A percentile compares a stretch with the other conserved stretches of the same genome.
phyloP scores from a whole-genome alignment of 1,284 basidiomycete species.

The Cryptococcus floricola region DNA sequence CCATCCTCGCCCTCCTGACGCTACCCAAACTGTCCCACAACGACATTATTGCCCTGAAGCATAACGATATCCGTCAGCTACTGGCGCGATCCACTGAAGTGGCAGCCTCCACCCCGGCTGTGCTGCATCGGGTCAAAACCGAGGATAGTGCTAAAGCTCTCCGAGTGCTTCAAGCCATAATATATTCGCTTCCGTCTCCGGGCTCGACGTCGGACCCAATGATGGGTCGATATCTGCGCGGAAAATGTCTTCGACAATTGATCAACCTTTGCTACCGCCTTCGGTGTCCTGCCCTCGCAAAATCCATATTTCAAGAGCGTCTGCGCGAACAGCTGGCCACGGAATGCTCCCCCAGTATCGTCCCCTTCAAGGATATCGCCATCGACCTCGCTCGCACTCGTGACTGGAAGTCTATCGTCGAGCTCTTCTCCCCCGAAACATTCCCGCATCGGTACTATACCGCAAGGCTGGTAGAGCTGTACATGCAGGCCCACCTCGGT shows the following conservation, averaged over 20 bases:
- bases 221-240: slow-evolving; percentile 9
- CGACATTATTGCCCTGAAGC: slow-evolving; percentile 42
- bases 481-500: slow-evolving; percentile 29
- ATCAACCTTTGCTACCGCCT: slow-evolving; percentile 9
- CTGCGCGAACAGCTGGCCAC: slow-evolving; percentile 7
- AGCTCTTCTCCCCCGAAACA: slow-evolving; percentile 16
- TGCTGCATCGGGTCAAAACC: slow-evolving; percentile 3
- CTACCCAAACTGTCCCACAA: slow-evolving; percentile 19
- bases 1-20: slow-evolving; percentile 15
- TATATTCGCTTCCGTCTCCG: slow-evolving; percentile 7
- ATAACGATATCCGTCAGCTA: slow-evolving; percentile 6
- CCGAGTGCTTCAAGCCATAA: slow-evolving; percentile 10
- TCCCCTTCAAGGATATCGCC: slow-evolving; percentile 15
- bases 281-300: slow-evolving; percentile 6
- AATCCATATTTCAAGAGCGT: slow-evolving; percentile 14
- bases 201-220: slow-evolving; percentile 1
- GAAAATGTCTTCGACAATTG: slow-evolving; percentile 7
- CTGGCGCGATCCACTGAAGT: slow-evolving; percentile 3
- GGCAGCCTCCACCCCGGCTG: neutral
- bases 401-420: slow-evolving; percentile 21
- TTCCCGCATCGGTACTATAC: slow-evolving; percentile 20
- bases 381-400: slow-evolving; percentile 10
- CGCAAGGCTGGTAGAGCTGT: slow-evolving; percentile 13
- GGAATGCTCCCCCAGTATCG: neutral
- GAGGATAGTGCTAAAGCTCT: slow-evolving; percentile 9